Conservation (phyloP, 148 eudicot genomes). For the Chenopodium suecicum region DNA sequence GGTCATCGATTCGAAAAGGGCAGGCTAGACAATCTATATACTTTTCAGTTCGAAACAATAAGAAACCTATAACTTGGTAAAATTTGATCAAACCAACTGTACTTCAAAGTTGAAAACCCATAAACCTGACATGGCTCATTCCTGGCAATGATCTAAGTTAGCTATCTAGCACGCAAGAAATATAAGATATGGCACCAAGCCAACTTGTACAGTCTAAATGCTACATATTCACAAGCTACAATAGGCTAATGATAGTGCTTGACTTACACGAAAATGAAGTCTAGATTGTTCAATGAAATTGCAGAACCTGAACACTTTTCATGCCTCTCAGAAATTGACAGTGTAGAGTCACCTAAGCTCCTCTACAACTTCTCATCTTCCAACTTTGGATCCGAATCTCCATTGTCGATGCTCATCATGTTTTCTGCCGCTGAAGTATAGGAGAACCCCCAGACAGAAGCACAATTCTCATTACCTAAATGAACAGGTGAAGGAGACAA, state of each 20-base stretch:
- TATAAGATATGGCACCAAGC: not conserved
- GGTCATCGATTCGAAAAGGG: not conserved
- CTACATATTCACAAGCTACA: slow-evolving; percentile 11
- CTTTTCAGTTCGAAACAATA: not conserved
- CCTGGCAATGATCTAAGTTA: not conserved
- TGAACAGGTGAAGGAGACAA: not conserved
- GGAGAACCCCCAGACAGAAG: slow-evolving; percentile 73
- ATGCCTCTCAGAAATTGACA: not conserved
- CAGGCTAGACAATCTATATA: not conserved
- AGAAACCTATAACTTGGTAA: not conserved
- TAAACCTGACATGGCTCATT: not conserved
- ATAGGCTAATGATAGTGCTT: not conserved
- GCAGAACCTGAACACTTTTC: not conserved
- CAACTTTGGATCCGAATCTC: slow-evolving; percentile 29
- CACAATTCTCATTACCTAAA: slow-evolving; percentile 77
- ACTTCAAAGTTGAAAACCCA: not conserved
- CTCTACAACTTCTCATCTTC: slow-evolving; percentile 25
- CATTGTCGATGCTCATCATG: slow-evolving; percentile 27
- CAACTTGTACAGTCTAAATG: not conserved
- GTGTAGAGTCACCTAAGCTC: not conserved
- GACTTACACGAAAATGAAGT: not conserved
- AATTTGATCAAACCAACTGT: too few species aligned
- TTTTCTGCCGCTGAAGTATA: slow-evolving; percentile 35
- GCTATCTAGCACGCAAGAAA: not conserved
- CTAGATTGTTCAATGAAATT: not conserved